Conservation (phyloP, 208 protist species). For the Endotrypanum monterogeii region DNA sequence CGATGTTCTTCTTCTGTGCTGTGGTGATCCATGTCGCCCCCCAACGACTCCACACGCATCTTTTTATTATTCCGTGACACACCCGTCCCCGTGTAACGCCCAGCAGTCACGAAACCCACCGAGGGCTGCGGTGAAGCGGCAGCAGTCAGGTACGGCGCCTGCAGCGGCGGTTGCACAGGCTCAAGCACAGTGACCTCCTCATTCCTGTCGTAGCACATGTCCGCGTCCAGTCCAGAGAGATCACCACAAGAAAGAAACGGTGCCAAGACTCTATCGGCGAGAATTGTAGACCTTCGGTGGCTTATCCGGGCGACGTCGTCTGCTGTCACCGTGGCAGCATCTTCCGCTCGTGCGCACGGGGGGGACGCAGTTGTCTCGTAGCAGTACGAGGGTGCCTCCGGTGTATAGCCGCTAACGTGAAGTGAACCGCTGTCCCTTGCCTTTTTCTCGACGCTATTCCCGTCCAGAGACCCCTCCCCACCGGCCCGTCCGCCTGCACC, state of each 20-base stretch:
- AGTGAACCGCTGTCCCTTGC: not conserved
- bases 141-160: constrained; percentile 70
- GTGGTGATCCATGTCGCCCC: not conserved
- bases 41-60: not conserved
- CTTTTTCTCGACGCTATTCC: not conserved
- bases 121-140: not conserved
- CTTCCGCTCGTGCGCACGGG: not conserved
- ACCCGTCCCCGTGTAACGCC: not conserved
- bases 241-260: constrained; percentile 98
- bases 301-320: not conserved
- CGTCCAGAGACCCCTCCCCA: not conserved
- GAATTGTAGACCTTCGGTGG: not conserved
- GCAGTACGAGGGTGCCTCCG: constrained; percentile 13
- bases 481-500: not conserved
- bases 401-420: constrained; percentile 14
- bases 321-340: not conserved
- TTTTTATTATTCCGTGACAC: constrained; percentile 21
- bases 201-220: constrained; percentile 84
- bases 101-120: not conserved
- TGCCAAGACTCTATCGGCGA: constrained; percentile 56
- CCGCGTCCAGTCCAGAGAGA: constrained; percentile 94
- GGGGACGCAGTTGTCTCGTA: not conserved
- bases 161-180: constrained; percentile 72
- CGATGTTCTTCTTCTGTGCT: not conserved
- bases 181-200: constrained; percentile 37